Evolutionary conservation across 1,284 basidiomycete species (phyloP).

Genomic region (Heterobasidion parviporum): DNA sequence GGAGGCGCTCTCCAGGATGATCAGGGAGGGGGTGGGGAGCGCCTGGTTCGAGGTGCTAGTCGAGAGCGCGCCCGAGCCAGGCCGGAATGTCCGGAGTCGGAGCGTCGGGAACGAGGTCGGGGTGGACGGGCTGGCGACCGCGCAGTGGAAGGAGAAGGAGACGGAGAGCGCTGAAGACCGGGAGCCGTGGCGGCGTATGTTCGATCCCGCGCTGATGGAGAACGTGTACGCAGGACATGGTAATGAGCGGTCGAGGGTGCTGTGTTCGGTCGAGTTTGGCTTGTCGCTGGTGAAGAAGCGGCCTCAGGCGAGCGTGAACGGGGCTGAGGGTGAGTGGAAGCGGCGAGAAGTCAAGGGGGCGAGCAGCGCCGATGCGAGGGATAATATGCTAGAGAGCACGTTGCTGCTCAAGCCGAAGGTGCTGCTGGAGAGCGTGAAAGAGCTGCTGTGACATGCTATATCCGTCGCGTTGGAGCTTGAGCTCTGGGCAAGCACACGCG

Average conservation of each 20-base stretch:
- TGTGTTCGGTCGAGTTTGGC: slow-evolving; percentile 30
- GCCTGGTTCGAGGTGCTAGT: slow-evolving; percentile 23
- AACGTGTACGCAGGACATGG: slow-evolving; percentile 24
- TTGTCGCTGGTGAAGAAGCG: slow-evolving; percentile 18
- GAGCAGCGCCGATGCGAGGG: slow-evolving; percentile 5
- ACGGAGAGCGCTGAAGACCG: background rate
- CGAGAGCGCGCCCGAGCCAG: slow-evolving; percentile 14
- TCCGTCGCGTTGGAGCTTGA: too few relatives aligned
- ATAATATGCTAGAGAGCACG: slow-evolving; percentile 14
- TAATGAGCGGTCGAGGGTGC: slow-evolving; percentile 18
- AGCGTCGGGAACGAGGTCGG: background rate
- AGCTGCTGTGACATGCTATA: slow-evolving; percentile 17
- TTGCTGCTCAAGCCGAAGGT: slow-evolving; percentile 29
- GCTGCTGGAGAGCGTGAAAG: slow-evolving; percentile 25
- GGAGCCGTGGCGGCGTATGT: slow-evolving; percentile 11
- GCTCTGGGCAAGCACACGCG: too few relatives aligned
- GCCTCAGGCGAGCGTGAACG: slow-evolving; percentile 7
- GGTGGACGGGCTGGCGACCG: background rate
- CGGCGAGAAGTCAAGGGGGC: slow-evolving; percentile 10
- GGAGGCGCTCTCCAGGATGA: slow-evolving; percentile 20
- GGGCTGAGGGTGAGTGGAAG: slow-evolving; percentile 2
- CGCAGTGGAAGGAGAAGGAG: background rate
- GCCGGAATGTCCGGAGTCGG: background rate
- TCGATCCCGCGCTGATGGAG: slow-evolving; percentile 24
- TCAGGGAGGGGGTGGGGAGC: slow-evolving; percentile 27